These are phyloP conservation scores for Coffea eugenioides DNA, from an alignment of 257 asterid genomes.

Conservation along the genomic window DNA sequence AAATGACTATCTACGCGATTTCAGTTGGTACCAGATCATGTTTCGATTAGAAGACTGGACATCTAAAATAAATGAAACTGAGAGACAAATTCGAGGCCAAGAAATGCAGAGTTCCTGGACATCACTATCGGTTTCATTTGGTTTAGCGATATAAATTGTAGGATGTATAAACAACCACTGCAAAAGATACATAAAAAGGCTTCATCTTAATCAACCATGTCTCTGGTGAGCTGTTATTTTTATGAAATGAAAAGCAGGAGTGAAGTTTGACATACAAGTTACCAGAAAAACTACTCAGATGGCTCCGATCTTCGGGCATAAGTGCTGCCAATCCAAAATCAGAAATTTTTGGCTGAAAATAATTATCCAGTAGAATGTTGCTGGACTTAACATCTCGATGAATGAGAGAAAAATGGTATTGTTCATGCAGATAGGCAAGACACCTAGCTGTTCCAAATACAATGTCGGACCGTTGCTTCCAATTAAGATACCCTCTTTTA, in stretches of 20 bases:
- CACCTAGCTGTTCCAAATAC: slow-evolving; percentile 76
- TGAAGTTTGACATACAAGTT: slow-evolving; percentile 54
- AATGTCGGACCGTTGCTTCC: slow-evolving; percentile 77
- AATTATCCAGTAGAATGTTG: slow-evolving; percentile 63
- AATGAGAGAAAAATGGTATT: slow-evolving; percentile 63
- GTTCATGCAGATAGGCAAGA: slow-evolving; percentile 74
- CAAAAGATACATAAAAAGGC: not conserved
- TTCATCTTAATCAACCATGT: not conserved
- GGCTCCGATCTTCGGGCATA: slow-evolving; percentile 69
- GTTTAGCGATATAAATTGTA: not conserved
- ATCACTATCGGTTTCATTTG: not conserved
- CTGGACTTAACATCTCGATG: slow-evolving; percentile 82
- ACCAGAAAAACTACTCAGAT: slow-evolving; percentile 87
- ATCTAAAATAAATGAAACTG: not conserved
- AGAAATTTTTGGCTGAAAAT: slow-evolving; percentile 65
- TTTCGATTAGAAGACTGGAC: not conserved
- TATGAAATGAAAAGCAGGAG: not conserved
- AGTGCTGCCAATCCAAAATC: slow-evolving; percentile 85
- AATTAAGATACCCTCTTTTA: slow-evolving; percentile 53
- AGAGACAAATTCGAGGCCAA: not conserved
- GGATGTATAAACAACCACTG: not conserved
- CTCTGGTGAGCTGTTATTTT: no score
- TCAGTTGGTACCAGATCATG: not conserved
- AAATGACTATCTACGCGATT: not conserved
- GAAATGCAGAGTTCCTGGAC: not conserved